A percentile compares a stretch with the other conserved stretches of the same genome.
These are phyloP conservation scores for Isabelozyma heimii DNA, from an alignment of 805 yeast genomes.

Conservation along the genomic window DNA sequence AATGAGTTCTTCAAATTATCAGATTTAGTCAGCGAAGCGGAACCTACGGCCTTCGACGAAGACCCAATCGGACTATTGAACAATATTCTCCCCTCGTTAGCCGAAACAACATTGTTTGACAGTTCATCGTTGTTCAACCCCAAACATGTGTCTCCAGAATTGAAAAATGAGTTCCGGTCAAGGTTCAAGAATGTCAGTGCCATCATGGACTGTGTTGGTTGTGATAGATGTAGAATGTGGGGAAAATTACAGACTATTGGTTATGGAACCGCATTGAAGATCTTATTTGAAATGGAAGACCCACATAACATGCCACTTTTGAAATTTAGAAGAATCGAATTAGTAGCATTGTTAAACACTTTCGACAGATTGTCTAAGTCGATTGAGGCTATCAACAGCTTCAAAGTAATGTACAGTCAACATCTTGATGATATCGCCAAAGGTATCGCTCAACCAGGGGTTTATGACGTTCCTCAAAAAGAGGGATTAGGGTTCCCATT, in stretches of 20 bases:
- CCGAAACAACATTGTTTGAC: slow-evolving; percentile 43
- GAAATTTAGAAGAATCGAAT: slow-evolving; percentile 70
- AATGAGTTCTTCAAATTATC: slow-evolving; percentile 26
- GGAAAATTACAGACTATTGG: slow-evolving; percentile 97
- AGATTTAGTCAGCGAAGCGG: slow-evolving; percentile 22
- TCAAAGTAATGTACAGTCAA: slow-evolving; percentile 52
- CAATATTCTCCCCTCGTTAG: slow-evolving; percentile 37
- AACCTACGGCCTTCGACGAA: slow-evolving; percentile 43
- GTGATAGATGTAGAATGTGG: slow-evolving; percentile 97
- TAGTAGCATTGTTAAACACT: slow-evolving; percentile 88
- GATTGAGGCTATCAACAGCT: slow-evolving; percentile 67
- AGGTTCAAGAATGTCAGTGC: slow-evolving; percentile 88
- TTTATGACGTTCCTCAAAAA: slow-evolving; percentile 30
- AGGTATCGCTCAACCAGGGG: slow-evolving; percentile 40
- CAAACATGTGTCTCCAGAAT: slow-evolving; percentile 40
- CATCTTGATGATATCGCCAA: slow-evolving; percentile 40
- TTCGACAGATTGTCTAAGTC: slow-evolving; percentile 90
- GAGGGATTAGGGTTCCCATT: slow-evolving; percentile 42
- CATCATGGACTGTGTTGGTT: slow-evolving; percentile 97
- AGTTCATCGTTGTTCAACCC: slow-evolving; percentile 46
- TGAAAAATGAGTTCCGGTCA: slow-evolving; percentile 82
- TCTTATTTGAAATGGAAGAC: slow-evolving; percentile 72
- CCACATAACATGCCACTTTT: slow-evolving; percentile 53
- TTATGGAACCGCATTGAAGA: slow-evolving; percentile 92
- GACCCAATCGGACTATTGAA: slow-evolving; percentile 28